phyloP scores from a whole-genome alignment of 352 stramenopile species.

The Phytophthora capsici region DNA sequence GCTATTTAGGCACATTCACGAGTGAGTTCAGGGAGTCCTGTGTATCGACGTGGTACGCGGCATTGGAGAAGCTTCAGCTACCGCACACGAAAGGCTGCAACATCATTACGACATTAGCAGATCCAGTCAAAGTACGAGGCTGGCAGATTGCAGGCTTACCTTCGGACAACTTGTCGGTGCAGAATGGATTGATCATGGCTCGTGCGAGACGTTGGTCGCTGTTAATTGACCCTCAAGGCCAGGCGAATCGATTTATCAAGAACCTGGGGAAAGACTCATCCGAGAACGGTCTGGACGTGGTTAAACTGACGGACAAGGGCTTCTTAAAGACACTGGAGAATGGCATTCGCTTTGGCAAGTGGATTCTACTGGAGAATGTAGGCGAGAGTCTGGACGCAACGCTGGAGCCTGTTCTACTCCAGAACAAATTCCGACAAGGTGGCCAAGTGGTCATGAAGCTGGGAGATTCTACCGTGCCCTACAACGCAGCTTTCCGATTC shows the following conservation, averaged over 20 bases:
- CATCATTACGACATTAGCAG: constrained; percentile 88
- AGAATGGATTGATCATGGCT: constrained; percentile 95
- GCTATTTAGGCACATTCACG: constrained; percentile 94
- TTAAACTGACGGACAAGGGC: constrained; percentile 83
- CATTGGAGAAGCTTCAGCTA: constrained; percentile 73
- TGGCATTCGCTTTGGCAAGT: constrained; percentile 92
- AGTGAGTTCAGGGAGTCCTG: constrained; percentile 91
- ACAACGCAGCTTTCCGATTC: constrained; percentile 91
- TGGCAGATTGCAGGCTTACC: constrained; percentile 94
- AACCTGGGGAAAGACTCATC: constrained; percentile 89
- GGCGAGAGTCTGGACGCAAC: constrained; percentile 89
- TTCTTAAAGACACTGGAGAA: constrained; percentile 92
- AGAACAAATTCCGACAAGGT: constrained; percentile 94
- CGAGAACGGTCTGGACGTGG: constrained; percentile 86
- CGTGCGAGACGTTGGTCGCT: constrained; percentile 90
- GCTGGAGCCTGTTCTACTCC: constrained; percentile 90
- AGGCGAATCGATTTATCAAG: constrained; percentile 95
- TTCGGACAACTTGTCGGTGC: constrained; percentile 90
- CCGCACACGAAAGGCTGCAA: constrained; percentile 88
- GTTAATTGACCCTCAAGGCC: constrained; percentile 92
- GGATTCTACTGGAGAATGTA: constrained; percentile 92
- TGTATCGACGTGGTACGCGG: constrained; percentile 84
- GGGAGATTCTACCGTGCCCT: constrained; percentile 91
- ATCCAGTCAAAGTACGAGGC: constrained; percentile 89
- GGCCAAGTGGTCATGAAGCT: constrained; percentile 94